Evolutionary conservation across 2,329 filamentous ascomycete species (phyloP), one percentile per base, ranked within the genome.

Genomic region (Calonectria pseudoreteaudii): DNA sequence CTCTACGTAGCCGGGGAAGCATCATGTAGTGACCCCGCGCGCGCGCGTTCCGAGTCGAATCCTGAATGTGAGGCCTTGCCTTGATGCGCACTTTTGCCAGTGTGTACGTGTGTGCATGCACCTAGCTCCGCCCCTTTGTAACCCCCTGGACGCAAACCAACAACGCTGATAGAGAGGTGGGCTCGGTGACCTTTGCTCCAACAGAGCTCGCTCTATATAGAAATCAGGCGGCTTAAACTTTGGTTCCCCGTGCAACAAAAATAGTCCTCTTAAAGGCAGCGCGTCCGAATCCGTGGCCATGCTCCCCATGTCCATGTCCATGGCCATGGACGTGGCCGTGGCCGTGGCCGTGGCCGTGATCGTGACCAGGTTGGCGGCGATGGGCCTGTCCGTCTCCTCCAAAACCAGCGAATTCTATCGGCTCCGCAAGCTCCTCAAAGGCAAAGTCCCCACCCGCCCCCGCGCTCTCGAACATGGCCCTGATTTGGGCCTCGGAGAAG

Each of bases 391-490:
- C 68, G 10, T 23, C 70, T 28, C 73, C 66, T 34, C 76, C 74
- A 4, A 67, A 60, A 30, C 62, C 71, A 1, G 77, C 70, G 71
- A 91, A 87, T 49, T 87, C 84, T 18, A 90, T 80, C 16, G 88
- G 88, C 70, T 88, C 86, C 1, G 88, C 85, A 71, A 93, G 79
- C 20, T 89, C 84, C 77, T 88, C 83, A 70, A 93, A 89, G 13
- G 86, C 87, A 79, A 95, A 93, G n/a, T 86, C 87, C 11, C 84
- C 83, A 0, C 85, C 88, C 23, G 88, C 86, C 0, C 93, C 93
- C 0, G 93, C 93, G n/a, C 86, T 85, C 71, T 88, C 87, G 79
- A 94, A 95, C 76, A 94, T 88, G 28, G 84, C 82, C 78, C 86
- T 87, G 66, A 95, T 90, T 34, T 90, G 86, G 14, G 89, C 87